Conservation (phyloP, 2,329 filamentous ascomycete species). For the Botrytis squamosa region DNA sequence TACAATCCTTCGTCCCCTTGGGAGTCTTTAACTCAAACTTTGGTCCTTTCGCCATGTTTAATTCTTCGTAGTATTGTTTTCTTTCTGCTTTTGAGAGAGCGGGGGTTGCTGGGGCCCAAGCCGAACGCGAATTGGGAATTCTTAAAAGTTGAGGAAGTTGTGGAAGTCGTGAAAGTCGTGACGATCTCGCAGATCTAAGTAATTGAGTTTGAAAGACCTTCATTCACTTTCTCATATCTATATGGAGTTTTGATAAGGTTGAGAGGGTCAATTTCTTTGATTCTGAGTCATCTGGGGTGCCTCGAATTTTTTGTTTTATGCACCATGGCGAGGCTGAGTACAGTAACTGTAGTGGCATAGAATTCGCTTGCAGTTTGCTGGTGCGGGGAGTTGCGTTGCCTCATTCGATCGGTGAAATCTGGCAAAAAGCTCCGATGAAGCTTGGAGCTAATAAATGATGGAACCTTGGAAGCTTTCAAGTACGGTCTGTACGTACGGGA, state of each 20-base stretch:
- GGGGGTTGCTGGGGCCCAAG: constrained; percentile 22
- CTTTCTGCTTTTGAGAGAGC: constrained; percentile 30
- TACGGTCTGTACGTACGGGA: constrained; percentile 27
- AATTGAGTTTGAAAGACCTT: constrained; percentile 32
- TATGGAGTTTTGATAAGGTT: constrained; percentile 24
- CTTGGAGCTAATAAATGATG: constrained; percentile 5
- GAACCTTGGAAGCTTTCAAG: background rate
- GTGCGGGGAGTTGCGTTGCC: constrained; percentile 4
- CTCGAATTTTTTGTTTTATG: constrained; percentile 22
- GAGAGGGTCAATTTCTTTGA: constrained; percentile 19
- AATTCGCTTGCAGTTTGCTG: constrained; percentile 17
- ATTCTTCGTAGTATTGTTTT: constrained; percentile 26
- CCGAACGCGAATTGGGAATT: constrained; percentile 24
- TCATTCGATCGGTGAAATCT: constrained; percentile 15
- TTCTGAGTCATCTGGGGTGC: constrained; percentile 36
- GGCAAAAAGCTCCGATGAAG: constrained; percentile 10
- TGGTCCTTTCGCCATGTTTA: constrained; percentile 42
- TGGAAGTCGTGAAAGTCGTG: constrained; percentile 28
- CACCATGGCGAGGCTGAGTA: constrained; percentile 21
- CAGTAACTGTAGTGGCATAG: background rate
- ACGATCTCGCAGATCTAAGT: constrained; percentile 37
- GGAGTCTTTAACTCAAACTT: constrained; percentile 79
- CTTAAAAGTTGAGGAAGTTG: constrained; percentile 23
- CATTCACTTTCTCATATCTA: constrained; percentile 33
- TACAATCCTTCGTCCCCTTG: constrained; percentile 87